phyloP scores from a whole-genome alignment of 2,329 filamentous ascomycete genomes.

The Cercospora zeina region DNA sequence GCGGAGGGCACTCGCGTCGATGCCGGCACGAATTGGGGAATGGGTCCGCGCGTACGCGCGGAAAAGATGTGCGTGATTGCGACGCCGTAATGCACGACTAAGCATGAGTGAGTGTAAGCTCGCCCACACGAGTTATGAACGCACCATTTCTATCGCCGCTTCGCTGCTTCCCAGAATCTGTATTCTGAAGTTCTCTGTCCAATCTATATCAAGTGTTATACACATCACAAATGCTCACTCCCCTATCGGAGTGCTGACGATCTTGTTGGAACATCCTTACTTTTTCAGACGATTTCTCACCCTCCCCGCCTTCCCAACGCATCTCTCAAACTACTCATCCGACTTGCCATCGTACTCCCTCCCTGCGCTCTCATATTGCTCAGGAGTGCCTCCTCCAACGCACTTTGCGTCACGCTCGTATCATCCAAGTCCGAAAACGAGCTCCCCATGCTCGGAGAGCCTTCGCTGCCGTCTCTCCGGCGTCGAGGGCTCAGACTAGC shows the following conservation, averaged over 20 bases:
- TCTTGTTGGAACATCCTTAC: too few species aligned
- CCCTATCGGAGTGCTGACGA: not conserved
- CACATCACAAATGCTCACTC: not conserved
- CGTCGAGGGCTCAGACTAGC: conserved; percentile 56
- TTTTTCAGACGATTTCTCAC: not conserved
- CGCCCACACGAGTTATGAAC: too few species aligned
- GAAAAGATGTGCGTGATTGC: not conserved
- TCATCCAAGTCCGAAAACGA: conserved; percentile 86
- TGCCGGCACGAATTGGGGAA: not conserved
- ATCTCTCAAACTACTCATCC: conserved; percentile 60
- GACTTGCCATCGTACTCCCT: conserved; percentile 38
- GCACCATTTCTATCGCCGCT: not conserved
- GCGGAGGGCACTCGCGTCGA: not conserved
- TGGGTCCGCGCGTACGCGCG: not conserved
- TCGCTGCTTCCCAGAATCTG: not conserved
- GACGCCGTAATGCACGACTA: too few species aligned
- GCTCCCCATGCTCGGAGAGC: conserved; percentile 77
- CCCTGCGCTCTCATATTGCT: conserved; percentile 64
- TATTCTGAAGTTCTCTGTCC: not conserved
- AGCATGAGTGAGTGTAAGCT: not conserved
- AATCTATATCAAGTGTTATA: not conserved
- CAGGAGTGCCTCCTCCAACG: conserved; percentile 73
- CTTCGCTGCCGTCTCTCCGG: conserved; percentile 66
- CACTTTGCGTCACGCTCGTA: conserved; percentile 76
- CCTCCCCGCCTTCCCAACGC: conserved; percentile 25